A percentile compares a stretch with the other conserved stretches of the same genome.
Conservation (phyloP, 768 basidiomycete species). For the Hirschioporus abietinus region DNA sequence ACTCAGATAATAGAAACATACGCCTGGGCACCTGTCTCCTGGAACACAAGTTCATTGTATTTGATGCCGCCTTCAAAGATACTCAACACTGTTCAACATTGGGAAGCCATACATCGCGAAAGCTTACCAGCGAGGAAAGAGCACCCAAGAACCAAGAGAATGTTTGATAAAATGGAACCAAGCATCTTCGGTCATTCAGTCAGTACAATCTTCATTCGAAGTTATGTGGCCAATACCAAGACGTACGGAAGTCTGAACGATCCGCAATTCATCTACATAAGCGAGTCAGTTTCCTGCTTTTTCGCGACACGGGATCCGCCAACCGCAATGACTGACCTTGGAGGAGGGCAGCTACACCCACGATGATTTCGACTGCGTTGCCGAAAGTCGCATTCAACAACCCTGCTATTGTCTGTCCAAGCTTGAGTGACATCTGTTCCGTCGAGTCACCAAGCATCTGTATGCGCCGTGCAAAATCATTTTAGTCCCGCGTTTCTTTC, state of each 20-base stretch:
- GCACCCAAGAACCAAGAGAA: constrained; percentile 85
- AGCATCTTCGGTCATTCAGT: constrained; percentile 51
- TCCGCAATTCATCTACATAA: constrained; percentile 63
- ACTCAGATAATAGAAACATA: constrained; percentile 31
- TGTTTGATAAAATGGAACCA: constrained; percentile 86
- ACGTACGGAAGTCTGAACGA: constrained; percentile 86
- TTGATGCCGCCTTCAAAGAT: constrained; percentile 52
- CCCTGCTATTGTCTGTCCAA: constrained; percentile 84
- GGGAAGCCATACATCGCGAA: constrained; percentile 5
- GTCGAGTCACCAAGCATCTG: constrained; percentile 78
- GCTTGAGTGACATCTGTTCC: constrained; percentile 69
- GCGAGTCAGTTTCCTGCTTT: neutral
- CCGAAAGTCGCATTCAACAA: constrained; percentile 82
- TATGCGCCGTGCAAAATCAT: neutral
- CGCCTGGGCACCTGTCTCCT: constrained; percentile 84
- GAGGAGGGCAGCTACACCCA: constrained; percentile 77
- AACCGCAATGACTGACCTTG: constrained; percentile 46
- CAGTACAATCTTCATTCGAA: neutral
- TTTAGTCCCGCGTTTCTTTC: constrained; percentile 2
- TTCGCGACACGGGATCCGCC: neutral
- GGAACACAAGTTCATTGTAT: constrained; percentile 65
- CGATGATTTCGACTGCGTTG: constrained; percentile 85
- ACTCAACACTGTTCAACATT: constrained; percentile 1
- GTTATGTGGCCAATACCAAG: neutral
- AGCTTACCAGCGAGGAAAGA: constrained; percentile 76